Conservation (phyloP, 208 protist species). For the Wallacemonas sp. region DNA sequence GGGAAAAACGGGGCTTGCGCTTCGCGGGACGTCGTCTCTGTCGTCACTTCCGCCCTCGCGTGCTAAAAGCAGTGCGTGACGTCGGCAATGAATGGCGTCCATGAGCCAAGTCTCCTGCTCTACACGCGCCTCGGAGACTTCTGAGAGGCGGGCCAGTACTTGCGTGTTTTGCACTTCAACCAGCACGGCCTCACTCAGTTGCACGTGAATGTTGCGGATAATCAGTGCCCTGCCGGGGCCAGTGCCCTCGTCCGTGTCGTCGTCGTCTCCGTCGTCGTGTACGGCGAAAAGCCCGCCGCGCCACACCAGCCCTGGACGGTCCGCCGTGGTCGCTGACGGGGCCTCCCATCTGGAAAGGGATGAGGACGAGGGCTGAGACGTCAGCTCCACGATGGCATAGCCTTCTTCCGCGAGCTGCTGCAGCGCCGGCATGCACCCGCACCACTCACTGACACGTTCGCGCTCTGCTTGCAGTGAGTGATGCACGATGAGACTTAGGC, state of each 20-base stretch:
- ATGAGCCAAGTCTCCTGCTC: slow-evolving; percentile 7
- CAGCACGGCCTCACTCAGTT: slow-evolving; percentile 3
- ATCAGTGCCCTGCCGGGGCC: not conserved
- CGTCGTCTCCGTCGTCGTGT: not conserved
- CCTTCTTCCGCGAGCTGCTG: slow-evolving; percentile 4
- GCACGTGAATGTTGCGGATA: not conserved
- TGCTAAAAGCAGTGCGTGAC: not conserved
- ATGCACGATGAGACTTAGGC: slow-evolving; percentile 2
- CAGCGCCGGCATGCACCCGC: not conserved
- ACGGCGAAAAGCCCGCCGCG: not conserved
- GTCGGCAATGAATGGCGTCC: slow-evolving; percentile 2
- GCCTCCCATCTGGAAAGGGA: too few relatives aligned
- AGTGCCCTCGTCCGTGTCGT: not conserved
- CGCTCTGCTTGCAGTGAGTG: not conserved
- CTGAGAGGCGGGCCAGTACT: not conserved
- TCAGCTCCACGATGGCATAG: not conserved
- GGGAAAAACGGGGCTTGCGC: not conserved
- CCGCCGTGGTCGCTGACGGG: not conserved
- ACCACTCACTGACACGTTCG: not conserved
- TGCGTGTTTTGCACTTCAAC: slow-evolving; percentile 1
- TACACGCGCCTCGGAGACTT: not conserved
- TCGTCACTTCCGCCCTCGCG: too few relatives aligned
- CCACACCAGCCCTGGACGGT: not conserved
- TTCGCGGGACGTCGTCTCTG: not conserved
- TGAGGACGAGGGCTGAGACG: not conserved